Evolutionary conservation across 1,284 basidiomycete genomes (phyloP).

Genomic region (Cystobasidium slooffiae): DNA sequence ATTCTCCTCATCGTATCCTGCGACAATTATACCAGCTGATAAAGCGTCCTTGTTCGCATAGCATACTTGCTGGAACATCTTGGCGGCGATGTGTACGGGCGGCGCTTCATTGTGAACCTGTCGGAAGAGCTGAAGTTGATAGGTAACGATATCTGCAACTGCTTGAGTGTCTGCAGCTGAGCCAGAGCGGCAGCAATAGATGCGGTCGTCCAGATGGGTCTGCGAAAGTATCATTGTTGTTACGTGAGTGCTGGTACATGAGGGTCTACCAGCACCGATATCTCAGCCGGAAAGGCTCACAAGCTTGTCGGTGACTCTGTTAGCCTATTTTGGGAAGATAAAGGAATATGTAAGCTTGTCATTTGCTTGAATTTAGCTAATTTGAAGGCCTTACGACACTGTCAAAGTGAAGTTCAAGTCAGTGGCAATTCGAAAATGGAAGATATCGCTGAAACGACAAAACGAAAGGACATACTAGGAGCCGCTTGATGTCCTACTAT

Average conservation of each 20-base stretch:
- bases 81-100: conserved; percentile 79
- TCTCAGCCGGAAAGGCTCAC: neutral
- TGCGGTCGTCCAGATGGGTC: conserved; percentile 10
- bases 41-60: conserved; percentile 92
- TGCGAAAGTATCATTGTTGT: neutral
- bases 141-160: conserved; percentile 76
- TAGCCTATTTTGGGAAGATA: neutral
- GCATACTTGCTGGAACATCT: conserved; percentile 84
- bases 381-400: no score
- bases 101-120: conserved; percentile 63
- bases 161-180: conserved; percentile 72
- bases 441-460: neutral
- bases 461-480: neutral
- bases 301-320: conserved; percentile 19
- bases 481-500: neutral
- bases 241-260: neutral
- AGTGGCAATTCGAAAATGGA: neutral
- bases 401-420: neutral
- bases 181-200: conserved; percentile 14
- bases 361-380: neutral
- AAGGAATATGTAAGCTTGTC: neutral
- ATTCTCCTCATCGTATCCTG: conserved; percentile 90
- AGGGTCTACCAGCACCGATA: neutral
- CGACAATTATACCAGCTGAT: conserved; percentile 95
- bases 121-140: conserved; percentile 39